Percentiles rank a stretch among this genome's conserved stretches.
Conservation (phyloP, 176 grass and related monocot genomes). For the Triticum monococcum region DNA sequence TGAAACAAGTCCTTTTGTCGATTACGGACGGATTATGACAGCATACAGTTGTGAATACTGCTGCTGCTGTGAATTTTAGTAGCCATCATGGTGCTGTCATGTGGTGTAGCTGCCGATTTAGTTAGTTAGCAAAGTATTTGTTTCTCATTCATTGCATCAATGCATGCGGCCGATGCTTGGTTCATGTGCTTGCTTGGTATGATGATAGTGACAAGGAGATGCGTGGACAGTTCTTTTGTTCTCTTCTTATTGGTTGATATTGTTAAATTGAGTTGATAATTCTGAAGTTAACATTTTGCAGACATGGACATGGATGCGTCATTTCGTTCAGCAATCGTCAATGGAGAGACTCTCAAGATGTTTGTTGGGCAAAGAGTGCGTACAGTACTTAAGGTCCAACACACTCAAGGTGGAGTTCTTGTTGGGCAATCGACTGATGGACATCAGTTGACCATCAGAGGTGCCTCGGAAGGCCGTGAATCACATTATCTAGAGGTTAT, state of each 20-base stretch:
- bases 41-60: not conserved
- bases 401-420: conserved; percentile 53
- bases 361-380: conserved; percentile 67
- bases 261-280: not conserved
- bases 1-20: not conserved
- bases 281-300: conserved; percentile 16
- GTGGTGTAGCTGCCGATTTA: not conserved
- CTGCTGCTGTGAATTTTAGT: not conserved
- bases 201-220: not conserved
- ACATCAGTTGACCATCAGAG: conserved; percentile 67
- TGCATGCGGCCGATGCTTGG: not conserved
- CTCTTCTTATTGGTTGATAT: not conserved
- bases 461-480: conserved; percentile 31
- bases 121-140: not conserved
- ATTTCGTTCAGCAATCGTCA: conserved; percentile 49
- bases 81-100: not conserved
- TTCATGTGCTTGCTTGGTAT: not conserved
- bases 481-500: conserved; percentile 68
- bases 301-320: conserved; percentile 64
- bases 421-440: conserved; percentile 70
- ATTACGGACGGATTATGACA: not conserved
- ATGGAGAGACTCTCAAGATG: conserved; percentile 68
- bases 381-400: conserved; percentile 64
- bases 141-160: not conserved
- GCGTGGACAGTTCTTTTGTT: not conserved